phyloP scores from a whole-genome alignment of 495 filamentous ascomycete genomes.

The Aspergillus baeticus region DNA sequence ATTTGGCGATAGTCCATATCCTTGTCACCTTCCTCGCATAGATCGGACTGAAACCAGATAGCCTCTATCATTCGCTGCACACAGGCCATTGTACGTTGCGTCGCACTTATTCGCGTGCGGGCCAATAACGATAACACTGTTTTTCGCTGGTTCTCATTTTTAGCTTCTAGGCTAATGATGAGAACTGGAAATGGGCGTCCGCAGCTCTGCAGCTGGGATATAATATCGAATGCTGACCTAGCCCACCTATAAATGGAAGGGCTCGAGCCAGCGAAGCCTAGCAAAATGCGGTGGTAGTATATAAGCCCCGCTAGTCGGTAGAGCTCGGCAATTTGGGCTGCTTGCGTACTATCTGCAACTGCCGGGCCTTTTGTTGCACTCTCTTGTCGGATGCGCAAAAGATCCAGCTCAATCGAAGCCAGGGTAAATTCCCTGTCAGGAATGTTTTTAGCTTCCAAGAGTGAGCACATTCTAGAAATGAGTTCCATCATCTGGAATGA shows the following conservation, averaged over 20 bases:
- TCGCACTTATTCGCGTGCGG: no score
- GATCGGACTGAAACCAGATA: no score
- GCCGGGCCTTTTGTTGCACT: not conserved
- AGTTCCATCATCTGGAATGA: not conserved
- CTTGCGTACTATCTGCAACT: not conserved
- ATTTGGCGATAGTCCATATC: no score
- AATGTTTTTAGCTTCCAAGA: not conserved
- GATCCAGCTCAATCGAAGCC: not conserved
- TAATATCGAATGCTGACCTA: constrained; percentile 5
- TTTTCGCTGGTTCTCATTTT: constrained; percentile 6
- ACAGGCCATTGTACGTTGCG: no score
- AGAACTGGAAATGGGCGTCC: constrained; percentile 15
- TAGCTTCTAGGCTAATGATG: constrained; percentile 12
- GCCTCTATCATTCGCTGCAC: no score
- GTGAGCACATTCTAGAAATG: not conserved
- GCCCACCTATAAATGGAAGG: not conserved
- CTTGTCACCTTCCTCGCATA: no score
- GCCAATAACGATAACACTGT: constrained; percentile 5
- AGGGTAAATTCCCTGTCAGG: not conserved
- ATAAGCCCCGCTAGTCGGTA: constrained; percentile 14
- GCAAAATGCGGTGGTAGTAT: constrained; percentile 7
- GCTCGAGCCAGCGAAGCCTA: not conserved
- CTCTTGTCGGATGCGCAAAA: not conserved
- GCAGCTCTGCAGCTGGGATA: constrained; percentile 1
- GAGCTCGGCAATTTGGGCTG: not conserved